A percentile compares a stretch with the other conserved stretches of the same genome.
These are phyloP conservation scores for Ulvella scutata DNA, from an alignment of 139 green algal genomes.

Conservation along the genomic window DNA sequence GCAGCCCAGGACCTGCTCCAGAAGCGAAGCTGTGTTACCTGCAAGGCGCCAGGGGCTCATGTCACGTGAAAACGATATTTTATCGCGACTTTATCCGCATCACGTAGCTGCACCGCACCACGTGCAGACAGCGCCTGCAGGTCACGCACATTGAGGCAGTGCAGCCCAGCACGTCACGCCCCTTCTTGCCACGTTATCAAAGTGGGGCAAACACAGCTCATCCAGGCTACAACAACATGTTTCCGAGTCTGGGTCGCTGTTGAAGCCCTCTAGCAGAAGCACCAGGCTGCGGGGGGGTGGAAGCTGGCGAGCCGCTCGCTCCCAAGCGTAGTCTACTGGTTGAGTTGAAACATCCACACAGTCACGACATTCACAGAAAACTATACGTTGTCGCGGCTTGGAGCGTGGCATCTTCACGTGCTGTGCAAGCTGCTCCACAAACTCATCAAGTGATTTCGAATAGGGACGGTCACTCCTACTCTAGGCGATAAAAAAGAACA, in stretches of 20 bases:
- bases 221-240: not conserved
- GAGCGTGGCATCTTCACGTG: not conserved
- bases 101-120: not conserved
- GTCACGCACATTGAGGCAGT: not conserved
- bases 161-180: not conserved
- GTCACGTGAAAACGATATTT: no score
- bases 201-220: not conserved
- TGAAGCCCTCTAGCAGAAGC: not conserved
- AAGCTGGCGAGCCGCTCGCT: not conserved
- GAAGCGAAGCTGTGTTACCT: not conserved
- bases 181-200: not conserved
- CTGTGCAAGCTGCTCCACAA: no score
- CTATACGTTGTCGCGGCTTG: not conserved
- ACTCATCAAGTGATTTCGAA: no score
- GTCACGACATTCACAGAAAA: not conserved
- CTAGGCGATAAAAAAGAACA: no score
- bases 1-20: not conserved
- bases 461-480: no score
- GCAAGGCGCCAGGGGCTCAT: not conserved
- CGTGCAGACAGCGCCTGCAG: not conserved
- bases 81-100: no score
- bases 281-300: not conserved
- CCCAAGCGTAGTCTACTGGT: not conserved
- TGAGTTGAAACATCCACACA: not conserved
- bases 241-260: not conserved